Conservation (phyloP, 768 basidiomycete genomes). For the Neoboletus brunneissimus region DNA sequence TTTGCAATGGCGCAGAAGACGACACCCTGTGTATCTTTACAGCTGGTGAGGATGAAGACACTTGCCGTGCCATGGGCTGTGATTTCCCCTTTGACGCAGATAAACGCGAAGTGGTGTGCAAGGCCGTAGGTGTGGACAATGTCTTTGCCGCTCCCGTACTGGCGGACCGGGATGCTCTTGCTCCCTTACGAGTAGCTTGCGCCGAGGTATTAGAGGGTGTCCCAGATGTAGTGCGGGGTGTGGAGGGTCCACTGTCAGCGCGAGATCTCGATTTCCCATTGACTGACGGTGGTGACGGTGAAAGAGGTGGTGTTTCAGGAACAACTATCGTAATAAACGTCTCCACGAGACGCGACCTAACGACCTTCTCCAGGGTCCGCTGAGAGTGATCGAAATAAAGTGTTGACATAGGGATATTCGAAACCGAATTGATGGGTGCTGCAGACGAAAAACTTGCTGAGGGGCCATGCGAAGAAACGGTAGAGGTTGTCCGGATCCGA, state of each 20-base stretch:
- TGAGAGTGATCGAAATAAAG: conserved; percentile 64
- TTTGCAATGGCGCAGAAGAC: conserved; percentile 25
- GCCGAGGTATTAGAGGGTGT: neutral
- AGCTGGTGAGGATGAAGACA: conserved; percentile 15
- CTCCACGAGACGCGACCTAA: conserved; percentile 72
- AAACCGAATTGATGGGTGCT: conserved; percentile 1
- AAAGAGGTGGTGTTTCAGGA: conserved; percentile 24
- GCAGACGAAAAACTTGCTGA: conserved; percentile 11
- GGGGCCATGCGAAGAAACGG: conserved; percentile 40
- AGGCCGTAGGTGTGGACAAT: conserved; percentile 3
- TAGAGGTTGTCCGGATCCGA: conserved; percentile 52
- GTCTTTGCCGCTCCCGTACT: conserved; percentile 19
- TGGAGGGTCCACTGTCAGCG: conserved; percentile 26
- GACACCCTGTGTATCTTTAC: conserved; percentile 24
- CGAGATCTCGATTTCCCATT: conserved; percentile 22
- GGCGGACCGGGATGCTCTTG: conserved; percentile 12
- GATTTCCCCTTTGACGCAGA: conserved; percentile 16
- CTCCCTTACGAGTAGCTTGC: conserved; percentile 14
- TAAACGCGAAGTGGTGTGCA: conserved; percentile 10
- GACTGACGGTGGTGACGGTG: conserved; percentile 29
- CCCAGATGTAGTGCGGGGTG: neutral
- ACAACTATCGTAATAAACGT: conserved; percentile 66
- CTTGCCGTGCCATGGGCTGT: conserved; percentile 14
- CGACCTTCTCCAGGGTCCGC: conserved; percentile 62
- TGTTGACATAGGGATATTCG: conserved; percentile 24